Evolutionary conservation across 1,284 basidiomycete genomes (phyloP).

Genomic region (Sparassis latifolia): DNA sequence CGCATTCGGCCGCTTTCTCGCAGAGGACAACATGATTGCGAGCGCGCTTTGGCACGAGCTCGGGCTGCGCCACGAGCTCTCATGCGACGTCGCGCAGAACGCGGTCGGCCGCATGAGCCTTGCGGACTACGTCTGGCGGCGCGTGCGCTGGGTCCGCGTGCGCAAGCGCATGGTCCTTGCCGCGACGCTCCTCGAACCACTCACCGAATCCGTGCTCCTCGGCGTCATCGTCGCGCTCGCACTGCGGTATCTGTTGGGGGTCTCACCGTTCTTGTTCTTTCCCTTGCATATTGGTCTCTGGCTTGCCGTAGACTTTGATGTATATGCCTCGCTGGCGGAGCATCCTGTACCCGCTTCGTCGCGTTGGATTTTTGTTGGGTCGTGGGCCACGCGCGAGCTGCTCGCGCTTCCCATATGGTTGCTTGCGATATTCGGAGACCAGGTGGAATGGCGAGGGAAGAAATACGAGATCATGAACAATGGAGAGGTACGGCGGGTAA

Average conservation of each 20-base stretch:
- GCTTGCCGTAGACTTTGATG: constrained; percentile 66
- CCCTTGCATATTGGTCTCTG: constrained; percentile 51
- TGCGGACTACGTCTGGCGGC: constrained; percentile 74
- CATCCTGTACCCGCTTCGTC: constrained; percentile 46
- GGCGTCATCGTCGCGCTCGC: constrained; percentile 59
- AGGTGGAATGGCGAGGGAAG: constrained; percentile 80
- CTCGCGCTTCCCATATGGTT: constrained; percentile 84
- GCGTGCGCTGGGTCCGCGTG: constrained; percentile 92
- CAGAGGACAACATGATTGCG: constrained; percentile 96
- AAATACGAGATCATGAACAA: constrained; percentile 57
- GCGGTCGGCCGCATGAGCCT: constrained; percentile 84
- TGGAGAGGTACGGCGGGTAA: constrained; percentile 46
- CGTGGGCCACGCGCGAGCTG: constrained; percentile 75
- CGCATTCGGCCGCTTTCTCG: constrained; percentile 81
- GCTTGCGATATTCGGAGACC: constrained; percentile 71
- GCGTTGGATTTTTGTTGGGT: constrained; percentile 58
- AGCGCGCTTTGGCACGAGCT: constrained; percentile 88
- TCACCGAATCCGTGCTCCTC: constrained; percentile 79
- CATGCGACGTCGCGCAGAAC: constrained; percentile 83
- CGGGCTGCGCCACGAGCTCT: constrained; percentile 78
- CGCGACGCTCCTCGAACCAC: constrained; percentile 82
- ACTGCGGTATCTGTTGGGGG: constrained; percentile 43
- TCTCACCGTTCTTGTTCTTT: constrained; percentile 50
- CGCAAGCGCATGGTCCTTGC: constrained; percentile 85
- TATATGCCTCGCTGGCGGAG: constrained; percentile 68